Conservation (phyloP, 78 protist species). For the Dictyostelium citrinum region DNA sequence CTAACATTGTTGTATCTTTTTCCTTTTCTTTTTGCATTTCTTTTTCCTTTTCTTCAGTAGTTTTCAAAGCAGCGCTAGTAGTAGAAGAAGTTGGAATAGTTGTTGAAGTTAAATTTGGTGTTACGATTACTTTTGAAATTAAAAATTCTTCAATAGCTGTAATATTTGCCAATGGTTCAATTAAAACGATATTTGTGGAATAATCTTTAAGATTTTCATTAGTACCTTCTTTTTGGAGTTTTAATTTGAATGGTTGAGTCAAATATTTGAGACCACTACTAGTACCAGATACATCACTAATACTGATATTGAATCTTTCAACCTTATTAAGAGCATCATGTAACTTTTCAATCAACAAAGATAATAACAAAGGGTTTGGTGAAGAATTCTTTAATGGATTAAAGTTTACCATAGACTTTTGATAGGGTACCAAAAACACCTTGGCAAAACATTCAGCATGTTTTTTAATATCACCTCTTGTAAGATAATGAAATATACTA, state of each 20-base stretch:
- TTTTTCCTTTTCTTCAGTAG: neutral
- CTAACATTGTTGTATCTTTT: neutral
- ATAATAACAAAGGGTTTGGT: conserved; percentile 10
- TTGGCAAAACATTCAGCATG: conserved; percentile 67
- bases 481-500: conserved; percentile 49
- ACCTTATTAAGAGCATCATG: conserved; percentile 75
- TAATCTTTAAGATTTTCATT: conserved; percentile 37
- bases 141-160: conserved; percentile 84
- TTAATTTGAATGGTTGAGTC: conserved; percentile 82
- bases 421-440: conserved; percentile 35
- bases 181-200: conserved; percentile 71
- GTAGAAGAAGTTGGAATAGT: neutral
- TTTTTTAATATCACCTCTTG: conserved; percentile 36
- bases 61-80: neutral
- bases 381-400: conserved; percentile 11
- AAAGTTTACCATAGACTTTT: neutral
- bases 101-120: neutral
- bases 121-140: conserved; percentile 68
- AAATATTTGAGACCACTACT: conserved; percentile 73
- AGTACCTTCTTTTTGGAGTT: conserved; percentile 24
- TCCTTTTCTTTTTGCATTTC: neutral
- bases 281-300: conserved; percentile 69
- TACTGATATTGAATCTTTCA: conserved; percentile 66
- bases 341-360: conserved; percentile 50
- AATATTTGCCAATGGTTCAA: conserved; percentile 86